Base-by-base conservation (phyloP, 1,139 yeast species). In the Kodamaea derodonti region DNA sequence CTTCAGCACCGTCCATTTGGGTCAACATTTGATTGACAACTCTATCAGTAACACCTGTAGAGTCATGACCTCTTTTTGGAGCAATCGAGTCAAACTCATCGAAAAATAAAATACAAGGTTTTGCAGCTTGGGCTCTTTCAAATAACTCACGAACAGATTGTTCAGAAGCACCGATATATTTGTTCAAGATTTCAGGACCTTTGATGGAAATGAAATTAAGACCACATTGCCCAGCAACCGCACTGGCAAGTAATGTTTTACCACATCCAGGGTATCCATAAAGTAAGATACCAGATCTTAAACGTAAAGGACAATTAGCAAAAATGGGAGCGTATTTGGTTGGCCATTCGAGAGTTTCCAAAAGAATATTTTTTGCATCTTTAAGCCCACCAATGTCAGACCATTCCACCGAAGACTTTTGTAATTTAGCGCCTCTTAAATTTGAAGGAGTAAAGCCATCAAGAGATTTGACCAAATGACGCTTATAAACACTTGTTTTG, bases 1-100 rank as follows among this genome's bases (percentile, higher is more conserved):
- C 97, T 58, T 92, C 98, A 1, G 97, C 97, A 63, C 99, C 99
- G 60, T 92, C 99, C 96, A 92, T 88, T 56, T 94, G 97, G 0
- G 98, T 92, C 51, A 92, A 75, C 80, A 92, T 78, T 56, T 92
- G 98, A 59, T 94, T 94, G 27, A 92, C 98, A 27, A 92, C 97
- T 51, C 98, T 75, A 56, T 92, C 98, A 1, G 98, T 92, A 4
- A 92, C 98, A 41, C 97, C 98, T 0, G 98, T 90, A 2, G 95
- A 85, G 53, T 92, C 98, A 53, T 90, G 97, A 1, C 98, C 98
- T 69, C 98, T 80, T 58, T 90, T 90, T 1, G 98, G 97, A 0
- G 97, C 97, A 52, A 92, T 87, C 0, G 97, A 87, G 49, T 92
- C 98, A 57, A 92, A 88, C 55, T 92, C 98, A 59, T 92, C 98